Evolutionary conservation across 345 rosid species (phyloP), one percentile per base, ranked within the genome.

Genomic region (Lepidium didymum): DNA sequence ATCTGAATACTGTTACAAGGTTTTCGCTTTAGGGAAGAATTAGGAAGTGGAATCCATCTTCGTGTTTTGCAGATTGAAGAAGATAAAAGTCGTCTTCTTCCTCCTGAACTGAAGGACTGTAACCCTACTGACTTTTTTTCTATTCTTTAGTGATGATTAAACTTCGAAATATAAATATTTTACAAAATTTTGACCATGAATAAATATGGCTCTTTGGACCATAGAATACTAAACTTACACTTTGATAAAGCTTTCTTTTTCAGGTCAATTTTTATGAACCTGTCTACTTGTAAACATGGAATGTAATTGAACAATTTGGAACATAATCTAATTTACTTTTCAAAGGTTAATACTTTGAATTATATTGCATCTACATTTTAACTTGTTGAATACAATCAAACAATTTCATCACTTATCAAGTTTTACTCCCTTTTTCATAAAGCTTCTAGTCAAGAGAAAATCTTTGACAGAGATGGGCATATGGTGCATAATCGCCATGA

Each of bases 401-500:
- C 16, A 47, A 10, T 51, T 18, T 18, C 8, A 38, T 15, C 8
- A 10, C 62, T 67, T 25, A 7, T 58, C 35, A 51, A 33, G 41
- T 53, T 73, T 74, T 21, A 50, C 8, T 42, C 43, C 56, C 6
- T 52, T 52, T 36, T 88, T 88, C 84, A 88, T 79, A 3, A 51
- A 54, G 68, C 61, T 71, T 73, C 76, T 67, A 19, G 73, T 77
- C n/a, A 85, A 29, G 0, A 93, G 23, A 62, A 87, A 85, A 77
- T 90, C 98, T 80, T 69, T 82, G 29, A 86, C 9, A 18, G 33
- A 70, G 54, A 88, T 72, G 0, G 98, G 98, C 80, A 90, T 60
- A 80, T 93, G 89, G 57, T 87, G 77, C 82, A 82, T 53, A 58
- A 90, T 75, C 21, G 78, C 78, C 80, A 77, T 77, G 5, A 82